Conservation (phyloP, 129 eudicot species). For the Logfia minima region DNA sequence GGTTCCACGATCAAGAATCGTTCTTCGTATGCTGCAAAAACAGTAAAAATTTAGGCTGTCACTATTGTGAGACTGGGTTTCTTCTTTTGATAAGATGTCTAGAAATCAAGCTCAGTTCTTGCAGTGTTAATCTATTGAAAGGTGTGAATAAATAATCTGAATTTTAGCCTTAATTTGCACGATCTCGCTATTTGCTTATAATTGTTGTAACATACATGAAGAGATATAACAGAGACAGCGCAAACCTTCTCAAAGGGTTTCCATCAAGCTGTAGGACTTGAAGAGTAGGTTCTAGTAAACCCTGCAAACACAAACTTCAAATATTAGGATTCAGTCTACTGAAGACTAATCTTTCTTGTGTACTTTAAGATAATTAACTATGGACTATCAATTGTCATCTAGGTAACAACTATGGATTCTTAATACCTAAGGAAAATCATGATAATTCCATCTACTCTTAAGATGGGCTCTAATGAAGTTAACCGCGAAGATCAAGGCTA, state of each 20-base stretch:
- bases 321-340: constrained; percentile 10
- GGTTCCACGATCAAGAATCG: constrained; percentile 88
- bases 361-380: neutral
- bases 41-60: neutral
- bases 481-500: neutral
- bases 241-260: constrained; percentile 91
- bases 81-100: neutral
- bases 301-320: constrained; percentile 58
- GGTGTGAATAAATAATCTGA: constrained; percentile 28
- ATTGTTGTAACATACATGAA: neutral
- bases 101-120: neutral
- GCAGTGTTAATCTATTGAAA: neutral
- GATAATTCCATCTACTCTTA: neutral
- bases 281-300: constrained; percentile 81
- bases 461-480: neutral
- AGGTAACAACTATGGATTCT: neutral
- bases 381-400: neutral
- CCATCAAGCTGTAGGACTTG: constrained; percentile 88
- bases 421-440: neutral
- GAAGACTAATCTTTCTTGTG: neutral
- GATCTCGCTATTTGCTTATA: neutral
- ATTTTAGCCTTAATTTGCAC: neutral
- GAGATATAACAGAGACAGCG: neutral
- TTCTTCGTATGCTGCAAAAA: constrained; percentile 76
- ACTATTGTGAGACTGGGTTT: neutral